A percentile compares a stretch with the other conserved stretches of the same genome.
Conservation (phyloP, 306 rosid genomes). For the Pterocarpus macrocarpus region DNA sequence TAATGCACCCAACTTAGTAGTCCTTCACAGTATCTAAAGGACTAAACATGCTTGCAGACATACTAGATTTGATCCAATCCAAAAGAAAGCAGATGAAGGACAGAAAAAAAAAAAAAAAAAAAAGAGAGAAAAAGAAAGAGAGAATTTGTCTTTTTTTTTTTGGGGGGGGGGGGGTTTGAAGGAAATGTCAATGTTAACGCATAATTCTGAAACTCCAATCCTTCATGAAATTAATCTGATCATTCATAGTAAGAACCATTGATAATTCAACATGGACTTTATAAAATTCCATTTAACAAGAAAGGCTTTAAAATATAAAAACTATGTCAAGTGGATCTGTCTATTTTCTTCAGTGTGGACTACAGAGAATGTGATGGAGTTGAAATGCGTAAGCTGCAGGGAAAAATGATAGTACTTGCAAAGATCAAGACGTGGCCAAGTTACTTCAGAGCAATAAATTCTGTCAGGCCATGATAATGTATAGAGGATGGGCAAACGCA, state of each 20-base stretch:
- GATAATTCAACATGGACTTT: not conserved
- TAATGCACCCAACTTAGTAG: no score
- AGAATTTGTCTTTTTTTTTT: no score
- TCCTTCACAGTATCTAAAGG: not conserved
- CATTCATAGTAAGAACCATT: slow-evolving; percentile 3
- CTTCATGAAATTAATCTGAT: not conserved
- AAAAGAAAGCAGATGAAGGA: not conserved
- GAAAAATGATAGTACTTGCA: slow-evolving; percentile 76
- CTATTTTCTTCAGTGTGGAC: slow-evolving; percentile 11
- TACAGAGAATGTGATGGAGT: slow-evolving; percentile 16
- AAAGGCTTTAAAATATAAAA: slow-evolving; percentile 9
- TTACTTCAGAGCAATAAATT: slow-evolving; percentile 87
- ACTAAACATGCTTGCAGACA: not conserved
- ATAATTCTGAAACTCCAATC: not conserved
- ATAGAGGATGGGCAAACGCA: slow-evolving; percentile 99
- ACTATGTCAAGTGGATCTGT: slow-evolving; percentile 4
- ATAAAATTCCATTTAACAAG: slow-evolving; percentile 21
- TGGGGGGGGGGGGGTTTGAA: not conserved
- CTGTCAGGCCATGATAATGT: slow-evolving; percentile 99
- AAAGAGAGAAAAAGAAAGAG: no score
- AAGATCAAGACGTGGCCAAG: slow-evolving; percentile 99
- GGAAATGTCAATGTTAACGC: not conserved
- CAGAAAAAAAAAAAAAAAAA: no score
- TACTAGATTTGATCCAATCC: not conserved
- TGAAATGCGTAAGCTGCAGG: slow-evolving; percentile 44